A percentile compares a stretch with the other conserved stretches of the same genome.
These are phyloP conservation scores for Discostella pseudostelligera DNA, from an alignment of 108 stramenopile genomes.

Conservation along the genomic window DNA sequence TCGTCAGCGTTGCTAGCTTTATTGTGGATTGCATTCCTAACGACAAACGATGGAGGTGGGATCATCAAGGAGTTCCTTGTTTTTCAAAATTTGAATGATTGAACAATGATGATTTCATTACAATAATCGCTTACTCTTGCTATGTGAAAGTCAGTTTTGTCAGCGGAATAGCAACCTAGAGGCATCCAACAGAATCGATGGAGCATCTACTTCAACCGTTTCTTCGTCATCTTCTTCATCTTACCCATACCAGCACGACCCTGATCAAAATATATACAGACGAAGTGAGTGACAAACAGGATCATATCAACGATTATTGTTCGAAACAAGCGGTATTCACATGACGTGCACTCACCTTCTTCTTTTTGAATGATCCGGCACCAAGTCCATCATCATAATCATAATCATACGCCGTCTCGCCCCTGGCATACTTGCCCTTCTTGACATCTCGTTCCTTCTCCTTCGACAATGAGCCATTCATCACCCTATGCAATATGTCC, in stretches of 20 bases:
- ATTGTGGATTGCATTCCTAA: background rate
- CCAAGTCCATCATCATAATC: slow-evolving; percentile 86
- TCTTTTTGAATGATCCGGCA: slow-evolving; percentile 76
- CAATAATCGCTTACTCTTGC: background rate
- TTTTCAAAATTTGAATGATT: no score
- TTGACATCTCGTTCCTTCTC: slow-evolving; percentile 69
- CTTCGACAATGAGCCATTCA: slow-evolving; percentile 70
- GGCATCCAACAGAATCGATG: no score
- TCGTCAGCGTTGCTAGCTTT: background rate
- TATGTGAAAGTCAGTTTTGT: no score
- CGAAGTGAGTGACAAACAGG: background rate
- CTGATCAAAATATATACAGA: slow-evolving; percentile 2
- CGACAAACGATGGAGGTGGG: background rate
- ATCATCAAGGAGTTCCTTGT: no score
- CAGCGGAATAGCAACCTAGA: no score
- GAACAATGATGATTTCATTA: background rate
- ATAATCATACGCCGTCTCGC: slow-evolving; percentile 90
- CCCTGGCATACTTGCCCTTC: slow-evolving; percentile 73
- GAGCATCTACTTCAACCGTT: slow-evolving; percentile 49
- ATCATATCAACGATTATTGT: background rate
- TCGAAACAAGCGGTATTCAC: background rate
- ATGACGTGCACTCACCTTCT: slow-evolving; percentile 57
- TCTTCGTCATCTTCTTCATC: slow-evolving; percentile 87
- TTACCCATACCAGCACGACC: slow-evolving; percentile 87
- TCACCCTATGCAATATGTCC: slow-evolving; percentile 76